Evolutionary conservation across 2,329 filamentous ascomycete species (phyloP).

Genomic region (Pyricularia grisea): DNA sequence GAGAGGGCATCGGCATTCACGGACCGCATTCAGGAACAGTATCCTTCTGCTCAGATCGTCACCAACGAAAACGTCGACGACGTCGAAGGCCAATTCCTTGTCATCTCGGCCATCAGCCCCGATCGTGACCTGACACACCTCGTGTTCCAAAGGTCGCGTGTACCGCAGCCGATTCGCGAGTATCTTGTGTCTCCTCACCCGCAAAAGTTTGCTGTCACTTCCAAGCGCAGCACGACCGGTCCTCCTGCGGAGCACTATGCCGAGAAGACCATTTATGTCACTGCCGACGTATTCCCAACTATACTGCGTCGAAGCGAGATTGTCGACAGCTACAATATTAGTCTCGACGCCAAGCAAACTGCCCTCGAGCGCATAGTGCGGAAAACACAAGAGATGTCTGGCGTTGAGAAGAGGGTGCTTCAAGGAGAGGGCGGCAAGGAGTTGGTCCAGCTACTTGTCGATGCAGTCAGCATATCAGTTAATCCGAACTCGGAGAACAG

Average conservation of each 20-base stretch:
- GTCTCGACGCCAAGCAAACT: constrained; percentile 70
- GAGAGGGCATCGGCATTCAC: constrained; percentile 77
- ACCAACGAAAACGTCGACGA: constrained; percentile 62
- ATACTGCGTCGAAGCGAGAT: constrained; percentile 85
- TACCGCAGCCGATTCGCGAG: constrained; percentile 76
- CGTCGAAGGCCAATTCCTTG: constrained; percentile 82
- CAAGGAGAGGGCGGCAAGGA: constrained; percentile 58
- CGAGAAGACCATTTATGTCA: constrained; percentile 78
- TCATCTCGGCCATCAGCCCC: constrained; percentile 70
- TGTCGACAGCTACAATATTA: constrained; percentile 54
- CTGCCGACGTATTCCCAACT: constrained; percentile 80
- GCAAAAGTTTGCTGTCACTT: constrained; percentile 68
- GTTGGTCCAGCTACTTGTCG: constrained; percentile 58
- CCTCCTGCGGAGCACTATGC: constrained; percentile 65
- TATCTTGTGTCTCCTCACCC: constrained; percentile 73
- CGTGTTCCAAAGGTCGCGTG: constrained; percentile 80
- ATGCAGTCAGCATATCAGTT: constrained; percentile 69
- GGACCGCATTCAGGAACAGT: constrained; percentile 85
- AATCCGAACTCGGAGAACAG: constrained; percentile 67
- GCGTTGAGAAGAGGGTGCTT: constrained; percentile 63
- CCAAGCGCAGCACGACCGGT: constrained; percentile 59
- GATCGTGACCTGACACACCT: constrained; percentile 75
- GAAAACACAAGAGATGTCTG: constrained; percentile 77
- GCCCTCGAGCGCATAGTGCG: constrained; percentile 82
- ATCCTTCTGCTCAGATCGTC: constrained; percentile 76